These are phyloP conservation scores for Phtheirospermum japonicum DNA, from an alignment of 257 asterid species.

Conservation along the genomic window DNA sequence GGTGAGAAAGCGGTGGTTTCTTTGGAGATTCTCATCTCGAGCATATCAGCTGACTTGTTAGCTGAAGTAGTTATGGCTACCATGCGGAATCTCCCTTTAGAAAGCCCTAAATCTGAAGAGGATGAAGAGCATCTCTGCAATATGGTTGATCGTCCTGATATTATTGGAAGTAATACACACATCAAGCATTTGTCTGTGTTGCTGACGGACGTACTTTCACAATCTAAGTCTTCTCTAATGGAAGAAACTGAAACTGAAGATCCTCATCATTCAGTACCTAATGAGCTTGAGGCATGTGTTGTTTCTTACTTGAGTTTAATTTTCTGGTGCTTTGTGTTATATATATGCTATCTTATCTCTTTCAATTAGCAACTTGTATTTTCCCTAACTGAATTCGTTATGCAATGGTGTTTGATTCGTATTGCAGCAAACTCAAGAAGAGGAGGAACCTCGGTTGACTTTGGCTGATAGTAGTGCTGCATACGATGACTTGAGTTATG, in stretches of 20 bases:
- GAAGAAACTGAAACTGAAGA: constrained; percentile 39
- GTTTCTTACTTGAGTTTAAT: constrained; percentile 22
- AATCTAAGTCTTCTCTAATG: constrained; percentile 37
- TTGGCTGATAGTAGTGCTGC: constrained; percentile 39
- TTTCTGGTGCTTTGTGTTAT: constrained; percentile 10
- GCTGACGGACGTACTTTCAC: constrained; percentile 52
- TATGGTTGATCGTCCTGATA: constrained; percentile 39
- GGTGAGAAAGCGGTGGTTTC: constrained; percentile 85
- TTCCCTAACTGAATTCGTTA: constrained; percentile 11
- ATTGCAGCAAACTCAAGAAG: constrained; percentile 49
- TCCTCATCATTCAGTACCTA: constrained; percentile 35
- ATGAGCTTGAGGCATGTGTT: constrained; percentile 58
- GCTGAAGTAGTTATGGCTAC: constrained; percentile 95
- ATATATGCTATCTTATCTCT: constrained; percentile 1
- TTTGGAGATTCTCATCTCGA: constrained; percentile 87
- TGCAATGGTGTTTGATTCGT: constrained; percentile 27
- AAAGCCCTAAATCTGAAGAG: constrained; percentile 49
- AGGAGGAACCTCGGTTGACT: constrained; percentile 41
- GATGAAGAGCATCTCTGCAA: constrained; percentile 45
- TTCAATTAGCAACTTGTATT: constrained; percentile 11
- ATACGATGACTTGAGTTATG: constrained; percentile 37
- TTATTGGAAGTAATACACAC: constrained; percentile 50
- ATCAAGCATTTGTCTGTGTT: constrained; percentile 61
- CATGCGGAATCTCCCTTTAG: constrained; percentile 69
- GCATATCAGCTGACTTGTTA: constrained; percentile 93